A percentile compares a stretch with the other conserved stretches of the same genome.
phyloP scores from a whole-genome alignment of 148 eudicot species.

The Amaranthus hypochondriacus region DNA sequence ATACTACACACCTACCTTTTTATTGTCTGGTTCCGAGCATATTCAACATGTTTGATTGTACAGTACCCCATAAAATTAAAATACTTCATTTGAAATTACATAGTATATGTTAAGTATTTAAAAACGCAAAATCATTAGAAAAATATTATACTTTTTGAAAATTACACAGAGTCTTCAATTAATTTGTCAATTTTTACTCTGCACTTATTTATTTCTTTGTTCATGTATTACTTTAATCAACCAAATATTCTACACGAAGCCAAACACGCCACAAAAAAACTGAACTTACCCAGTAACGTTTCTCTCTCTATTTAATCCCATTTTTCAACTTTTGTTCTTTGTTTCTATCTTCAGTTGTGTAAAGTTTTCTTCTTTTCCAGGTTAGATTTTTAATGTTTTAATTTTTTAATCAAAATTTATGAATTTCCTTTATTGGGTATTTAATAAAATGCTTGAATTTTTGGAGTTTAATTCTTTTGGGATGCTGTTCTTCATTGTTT shows the following conservation, averaged over 20 bases:
- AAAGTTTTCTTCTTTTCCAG: slow-evolving; percentile 1
- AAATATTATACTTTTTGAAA: too few relatives aligned
- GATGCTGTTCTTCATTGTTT: not conserved
- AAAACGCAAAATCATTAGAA: too few relatives aligned
- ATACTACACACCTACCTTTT: too few relatives aligned
- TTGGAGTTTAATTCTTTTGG: not conserved
- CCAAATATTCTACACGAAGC: not conserved
- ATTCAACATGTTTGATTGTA: too few relatives aligned
- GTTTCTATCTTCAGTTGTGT: not conserved
- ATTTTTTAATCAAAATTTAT: not conserved
- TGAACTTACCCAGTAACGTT: not conserved
- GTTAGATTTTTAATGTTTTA: slow-evolving; percentile 5
- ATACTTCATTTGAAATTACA: too few relatives aligned
- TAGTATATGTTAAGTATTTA: too few relatives aligned
- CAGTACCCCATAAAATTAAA: too few relatives aligned
- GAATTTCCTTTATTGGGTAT: not conserved
- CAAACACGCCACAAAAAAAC: slow-evolving; percentile 4
- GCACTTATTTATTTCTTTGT: not conserved
- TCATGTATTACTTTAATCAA: slow-evolving; percentile 2
- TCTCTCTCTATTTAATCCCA: slow-evolving; percentile 14
- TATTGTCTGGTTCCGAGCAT: too few relatives aligned
- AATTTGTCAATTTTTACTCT: too few relatives aligned
- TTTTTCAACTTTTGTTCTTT: not conserved
- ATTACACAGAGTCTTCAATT: too few relatives aligned
- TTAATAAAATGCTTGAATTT: slow-evolving; percentile 1